These are phyloP conservation scores for Hericium erinaceus DNA, from an alignment of 768 basidiomycete species.

Conservation along the genomic window DNA sequence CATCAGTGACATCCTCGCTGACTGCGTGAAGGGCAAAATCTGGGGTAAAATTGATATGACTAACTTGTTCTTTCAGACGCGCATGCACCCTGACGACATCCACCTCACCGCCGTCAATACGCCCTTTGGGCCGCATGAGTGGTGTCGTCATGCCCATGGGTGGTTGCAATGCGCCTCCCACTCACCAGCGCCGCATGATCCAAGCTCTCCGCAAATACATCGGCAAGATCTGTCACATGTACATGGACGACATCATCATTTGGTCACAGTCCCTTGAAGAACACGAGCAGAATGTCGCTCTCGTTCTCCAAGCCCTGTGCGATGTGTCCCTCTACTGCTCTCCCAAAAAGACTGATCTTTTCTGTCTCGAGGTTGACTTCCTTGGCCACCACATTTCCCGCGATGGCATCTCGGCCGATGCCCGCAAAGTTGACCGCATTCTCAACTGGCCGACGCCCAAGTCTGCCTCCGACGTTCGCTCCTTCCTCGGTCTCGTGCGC, in stretches of 20 bases:
- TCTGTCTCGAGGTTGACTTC: neutral
- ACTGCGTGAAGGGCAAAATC: conserved; percentile 27
- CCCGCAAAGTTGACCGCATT: neutral
- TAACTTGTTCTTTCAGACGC: conserved; percentile 31
- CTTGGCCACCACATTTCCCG: neutral
- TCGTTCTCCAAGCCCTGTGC: neutral
- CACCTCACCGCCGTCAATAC: conserved; percentile 29
- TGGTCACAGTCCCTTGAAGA: neutral
- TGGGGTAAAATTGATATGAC: conserved; percentile 32
- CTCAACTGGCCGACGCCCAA: neutral
- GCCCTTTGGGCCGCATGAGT: conserved; percentile 29
- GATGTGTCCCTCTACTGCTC: neutral
- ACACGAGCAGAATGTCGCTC: neutral
- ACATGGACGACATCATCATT: neutral
- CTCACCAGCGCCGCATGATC: neutral
- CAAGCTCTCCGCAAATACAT: neutral
- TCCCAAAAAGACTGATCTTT: neutral
- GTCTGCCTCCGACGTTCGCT: neutral
- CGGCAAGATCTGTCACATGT: neutral
- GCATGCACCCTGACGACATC: conserved; percentile 21
- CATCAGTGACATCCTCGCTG: conserved; percentile 21
- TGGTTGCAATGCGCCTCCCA: conserved; percentile 24
- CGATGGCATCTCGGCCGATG: neutral
- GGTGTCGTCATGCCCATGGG: conserved; percentile 18
- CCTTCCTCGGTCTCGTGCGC: neutral